These are phyloP conservation scores for Begonia masoniana DNA, from an alignment of 306 rosid genomes.

Conservation along the genomic window DNA sequence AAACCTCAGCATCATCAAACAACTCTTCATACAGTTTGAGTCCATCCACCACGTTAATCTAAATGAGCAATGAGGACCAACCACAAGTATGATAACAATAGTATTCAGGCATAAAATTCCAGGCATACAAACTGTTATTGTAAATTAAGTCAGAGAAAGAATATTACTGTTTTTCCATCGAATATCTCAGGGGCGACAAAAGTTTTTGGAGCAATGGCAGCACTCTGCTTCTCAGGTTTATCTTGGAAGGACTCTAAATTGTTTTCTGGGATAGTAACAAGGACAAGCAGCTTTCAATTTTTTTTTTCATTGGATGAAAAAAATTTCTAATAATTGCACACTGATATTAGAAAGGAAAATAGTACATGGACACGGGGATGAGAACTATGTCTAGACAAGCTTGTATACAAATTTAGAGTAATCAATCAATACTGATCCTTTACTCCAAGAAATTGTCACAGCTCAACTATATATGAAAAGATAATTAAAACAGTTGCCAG, in stretches of 20 bases:
- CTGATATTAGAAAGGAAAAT: too few species aligned
- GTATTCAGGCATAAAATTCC: conserved; percentile 1
- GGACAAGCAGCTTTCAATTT: too few species aligned
- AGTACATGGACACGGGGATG: too few species aligned
- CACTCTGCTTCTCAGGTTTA: conserved; percentile 32
- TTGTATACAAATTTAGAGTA: too few species aligned
- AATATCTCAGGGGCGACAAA: conserved; percentile 42
- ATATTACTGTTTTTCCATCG: conserved; percentile 65
- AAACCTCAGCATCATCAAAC: conserved; percentile 38
- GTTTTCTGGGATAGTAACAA: conserved; percentile 31
- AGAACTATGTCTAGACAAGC: too few species aligned
- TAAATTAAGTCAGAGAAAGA: conserved; percentile 4
- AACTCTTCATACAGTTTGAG: conserved; percentile 57
- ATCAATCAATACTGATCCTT: too few species aligned
- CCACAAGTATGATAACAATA: conserved; percentile 1
- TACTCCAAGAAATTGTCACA: too few species aligned
- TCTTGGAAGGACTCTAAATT: conserved; percentile 25
- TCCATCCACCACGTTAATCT: conserved; percentile 84
- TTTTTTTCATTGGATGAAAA: too few species aligned
- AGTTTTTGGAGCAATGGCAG: conserved; percentile 33
- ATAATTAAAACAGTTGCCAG: too few species aligned
- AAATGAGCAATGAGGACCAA: conserved; percentile 3
- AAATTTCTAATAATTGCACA: too few species aligned
- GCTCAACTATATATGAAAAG: too few species aligned
- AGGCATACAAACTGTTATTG: background rate